Evolutionary conservation across 345 rosid species (phyloP), one percentile per base, ranked within the genome.

Genomic region (Salix viminalis): DNA sequence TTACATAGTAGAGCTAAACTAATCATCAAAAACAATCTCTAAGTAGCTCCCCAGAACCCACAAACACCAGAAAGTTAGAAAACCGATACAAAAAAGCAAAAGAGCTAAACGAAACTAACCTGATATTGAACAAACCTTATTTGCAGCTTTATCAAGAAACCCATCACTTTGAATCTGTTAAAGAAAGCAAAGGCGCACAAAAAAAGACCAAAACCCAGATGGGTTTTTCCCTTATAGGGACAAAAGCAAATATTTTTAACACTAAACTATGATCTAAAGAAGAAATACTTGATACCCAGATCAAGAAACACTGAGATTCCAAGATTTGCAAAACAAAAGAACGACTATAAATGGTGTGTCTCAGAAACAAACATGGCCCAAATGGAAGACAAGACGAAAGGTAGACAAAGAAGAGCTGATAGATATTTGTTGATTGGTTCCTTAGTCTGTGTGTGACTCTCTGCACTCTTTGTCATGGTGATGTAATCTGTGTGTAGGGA

Each of bases 381-480:
- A 54, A 8, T 44, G 50, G 24, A 26, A 50, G 75, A 36, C 16
- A 32, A 7, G 16, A 32, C 62, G 69, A 28, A 30, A 21, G 61
- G 23, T 30, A 73, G 44, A n/a, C 42, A 67, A 21, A 46, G 70
- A 46, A 41, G 37, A 18, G 67, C 30, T 60, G 72, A 82, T 75
- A 87, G 86, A 88, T 84, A 83, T 86, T 73, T 83, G 83, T 77
- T 79, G 87, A 84, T 84, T 82, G 87, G 87, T 75, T 82, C 24
- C 34, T 68, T 12, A 80, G 74, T 67, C 76, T 30, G 75, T 24
- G 21, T 41, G 66, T 60, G 66, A 65, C 36, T 48, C 62, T 34
- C 67, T 52, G 72, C 69, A 74, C 28, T 18, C 62, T 77, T 5
- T 8, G 48, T 23, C 56, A 34, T 15, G 37, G 37, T 34, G 46